Evolutionary conservation across 768 basidiomycete species (phyloP).

Genomic region (Suillus subluteus): DNA sequence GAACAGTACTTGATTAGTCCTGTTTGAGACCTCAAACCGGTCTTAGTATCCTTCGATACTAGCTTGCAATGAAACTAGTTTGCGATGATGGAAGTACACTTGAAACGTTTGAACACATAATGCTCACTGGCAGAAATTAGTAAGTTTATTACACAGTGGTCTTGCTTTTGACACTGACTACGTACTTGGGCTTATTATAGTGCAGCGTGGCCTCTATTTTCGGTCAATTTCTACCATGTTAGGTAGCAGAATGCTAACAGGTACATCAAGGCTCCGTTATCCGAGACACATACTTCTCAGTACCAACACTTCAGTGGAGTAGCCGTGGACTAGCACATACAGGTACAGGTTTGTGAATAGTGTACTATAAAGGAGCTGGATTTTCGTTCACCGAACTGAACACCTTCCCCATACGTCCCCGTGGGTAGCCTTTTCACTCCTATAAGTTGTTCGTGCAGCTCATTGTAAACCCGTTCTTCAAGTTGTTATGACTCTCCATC

Average conservation of each 20-base stretch:
- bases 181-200: not conserved
- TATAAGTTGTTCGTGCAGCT: not conserved
- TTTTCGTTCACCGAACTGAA: not conserved
- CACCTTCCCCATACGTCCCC: not conserved
- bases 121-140: not conserved
- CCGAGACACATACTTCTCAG: not conserved
- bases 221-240: not conserved
- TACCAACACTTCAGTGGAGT: not conserved
- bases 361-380: not conserved
- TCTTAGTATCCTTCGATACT: not conserved
- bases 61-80: not conserved
- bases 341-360: not conserved
- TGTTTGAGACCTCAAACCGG: not conserved
- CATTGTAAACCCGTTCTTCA: not conserved
- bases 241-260: not conserved
- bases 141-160: not conserved
- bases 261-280: not conserved
- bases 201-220: not conserved
- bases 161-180: not conserved
- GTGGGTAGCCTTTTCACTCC: not conserved
- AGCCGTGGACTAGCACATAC: not conserved
- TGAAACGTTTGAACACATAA: not conserved
- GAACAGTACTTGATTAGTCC: not conserved
- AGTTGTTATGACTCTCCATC: not conserved
- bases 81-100: not conserved